Evolutionary conservation across 768 basidiomycete species (phyloP), one percentile per base, ranked within the genome.

Genomic region (Boletus eberwhitei): DNA sequence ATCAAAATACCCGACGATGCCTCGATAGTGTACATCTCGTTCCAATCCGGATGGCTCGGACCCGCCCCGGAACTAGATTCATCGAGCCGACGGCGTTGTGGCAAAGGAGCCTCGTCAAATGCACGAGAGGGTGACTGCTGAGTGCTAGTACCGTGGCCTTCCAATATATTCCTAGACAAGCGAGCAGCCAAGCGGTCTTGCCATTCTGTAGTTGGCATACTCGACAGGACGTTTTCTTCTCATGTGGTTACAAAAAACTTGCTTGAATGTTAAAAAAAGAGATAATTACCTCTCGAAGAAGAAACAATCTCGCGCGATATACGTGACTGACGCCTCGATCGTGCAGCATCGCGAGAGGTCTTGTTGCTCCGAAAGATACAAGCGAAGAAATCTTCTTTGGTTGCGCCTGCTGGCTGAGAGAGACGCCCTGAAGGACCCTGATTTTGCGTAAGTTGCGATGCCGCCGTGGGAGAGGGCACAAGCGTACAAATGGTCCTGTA

Each of bases 221-320:
- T 79, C 22, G 83, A 80, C 56, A 84, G 75, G 13, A 78, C 77
- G 47, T 80, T 79, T 64, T 84, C 86, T 87, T 51, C 12, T 4
- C 11, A 14, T 13, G 11, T 41, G 48, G 48, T 61, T 39, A 62
- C 19, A 54, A 53, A 42, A 40, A 14, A 22, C 6, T 49, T 53
- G 22, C 13, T 50, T 34, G 39, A 14, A 34, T 49, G 19, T 5
- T 53, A 49, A 35, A 34, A 5, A 39, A 24, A 41, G 22, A 53
- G 37, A 54, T 53, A 44, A 41, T 62, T 53, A 78, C 85, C 81
- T 80, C 78, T 80, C 37, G 73, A 77, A n/a, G 84, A 86, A 22
- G 88, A 90, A 16, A 90, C 88, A 44, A 88, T 87, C 70, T 90
- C 88, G 51, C 88, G 79, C 12, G 88, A 87, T 48, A 90, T 77